These are phyloP conservation scores for Rhododendron mucronatum DNA, from an alignment of 148 eudicot species.

Conservation along the genomic window DNA sequence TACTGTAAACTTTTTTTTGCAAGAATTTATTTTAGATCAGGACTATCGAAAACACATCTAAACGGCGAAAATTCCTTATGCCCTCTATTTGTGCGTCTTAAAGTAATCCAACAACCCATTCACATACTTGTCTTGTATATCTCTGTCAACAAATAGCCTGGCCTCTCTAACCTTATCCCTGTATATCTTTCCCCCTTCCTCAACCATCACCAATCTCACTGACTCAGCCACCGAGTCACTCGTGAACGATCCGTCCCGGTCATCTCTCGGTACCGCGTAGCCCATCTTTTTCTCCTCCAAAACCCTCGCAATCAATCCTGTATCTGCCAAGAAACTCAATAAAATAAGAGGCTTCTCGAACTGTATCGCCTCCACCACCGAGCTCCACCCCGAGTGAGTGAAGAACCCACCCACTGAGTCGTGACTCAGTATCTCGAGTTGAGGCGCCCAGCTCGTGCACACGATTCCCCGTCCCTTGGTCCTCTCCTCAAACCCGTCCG, in stretches of 20 bases:
- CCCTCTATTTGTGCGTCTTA: background rate
- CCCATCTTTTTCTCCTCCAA: constrained; percentile 9
- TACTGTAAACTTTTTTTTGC: too few species aligned
- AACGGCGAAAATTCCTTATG: background rate
- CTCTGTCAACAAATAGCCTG: background rate
- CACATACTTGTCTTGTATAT: background rate
- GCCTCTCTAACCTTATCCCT: background rate
- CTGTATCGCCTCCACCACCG: constrained; percentile 5
- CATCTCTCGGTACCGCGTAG: constrained; percentile 1
- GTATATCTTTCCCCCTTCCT: constrained; percentile 3
- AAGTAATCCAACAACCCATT: background rate
- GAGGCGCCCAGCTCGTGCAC: constrained; percentile 20
- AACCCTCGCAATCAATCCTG: constrained; percentile 15
- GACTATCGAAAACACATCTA: too few species aligned
- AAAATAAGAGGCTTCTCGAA: constrained; percentile 6
- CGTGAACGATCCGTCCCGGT: constrained; percentile 1
- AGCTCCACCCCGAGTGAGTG: constrained; percentile 7
- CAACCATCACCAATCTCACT: constrained; percentile 8
- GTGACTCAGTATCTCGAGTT: constrained; percentile 10
- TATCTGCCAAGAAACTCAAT: background rate
- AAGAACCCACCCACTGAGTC: constrained; percentile 3
- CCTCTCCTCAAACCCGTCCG: background rate
- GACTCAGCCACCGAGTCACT: constrained; percentile 15
- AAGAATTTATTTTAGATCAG: too few species aligned
- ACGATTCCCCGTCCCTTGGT: background rate